phyloP scores from a whole-genome alignment of 441 rosid genomes.

The Geranium incanum region DNA sequence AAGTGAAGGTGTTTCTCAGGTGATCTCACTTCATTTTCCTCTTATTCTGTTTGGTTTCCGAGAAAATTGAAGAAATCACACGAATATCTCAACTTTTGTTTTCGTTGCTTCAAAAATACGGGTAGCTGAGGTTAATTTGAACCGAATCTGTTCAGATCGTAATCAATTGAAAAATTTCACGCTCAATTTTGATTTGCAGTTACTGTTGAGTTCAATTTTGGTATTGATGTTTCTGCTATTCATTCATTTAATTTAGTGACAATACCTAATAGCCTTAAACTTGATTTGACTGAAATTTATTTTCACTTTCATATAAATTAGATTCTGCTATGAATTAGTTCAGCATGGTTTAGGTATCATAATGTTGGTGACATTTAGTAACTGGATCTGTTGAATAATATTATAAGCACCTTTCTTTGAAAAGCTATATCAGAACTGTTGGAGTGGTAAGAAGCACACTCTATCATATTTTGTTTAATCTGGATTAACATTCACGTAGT shows the following conservation, averaged over 20 bases:
- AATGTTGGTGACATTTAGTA: not conserved
- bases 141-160: not conserved
- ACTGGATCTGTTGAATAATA: not conserved
- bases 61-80: conserved; percentile 18
- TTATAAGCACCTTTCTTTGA: not conserved
- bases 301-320: not conserved
- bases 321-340: not conserved
- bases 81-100: not conserved
- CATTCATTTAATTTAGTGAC: not conserved
- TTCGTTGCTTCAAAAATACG: not conserved
- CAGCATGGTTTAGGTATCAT: not conserved
- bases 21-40: conserved; percentile 18
- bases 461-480: not conserved
- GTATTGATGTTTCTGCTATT: not conserved
- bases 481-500: not conserved
- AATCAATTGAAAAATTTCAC: not conserved
- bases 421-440: not conserved
- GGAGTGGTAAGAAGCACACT: not conserved
- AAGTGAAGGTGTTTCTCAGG: conserved; percentile 58
- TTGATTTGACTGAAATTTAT: not conserved
- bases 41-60: conserved; percentile 26
- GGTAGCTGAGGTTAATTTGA: not conserved
- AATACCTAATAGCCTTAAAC: not conserved
- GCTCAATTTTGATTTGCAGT: not conserved
- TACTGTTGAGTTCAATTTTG: not conserved